Percentiles rank a stretch among this genome's conserved stretches.
Evolutionary conservation across 805 yeast species (phyloP).

Genomic region (Wickerhamiella occidentalis): DNA sequence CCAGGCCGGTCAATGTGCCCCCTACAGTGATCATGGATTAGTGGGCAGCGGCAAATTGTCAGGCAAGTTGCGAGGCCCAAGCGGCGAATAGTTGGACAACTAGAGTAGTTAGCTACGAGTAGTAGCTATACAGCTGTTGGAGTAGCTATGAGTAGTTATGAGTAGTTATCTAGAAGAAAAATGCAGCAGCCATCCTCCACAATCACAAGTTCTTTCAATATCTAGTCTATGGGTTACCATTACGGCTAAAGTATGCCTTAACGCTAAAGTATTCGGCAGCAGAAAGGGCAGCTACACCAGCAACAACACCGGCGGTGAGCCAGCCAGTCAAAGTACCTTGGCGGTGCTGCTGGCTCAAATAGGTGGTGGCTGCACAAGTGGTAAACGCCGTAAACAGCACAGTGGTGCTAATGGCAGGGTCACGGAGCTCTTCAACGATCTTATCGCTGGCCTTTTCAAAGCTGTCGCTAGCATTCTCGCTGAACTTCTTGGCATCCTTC

Average conservation of each 20-base stretch:
- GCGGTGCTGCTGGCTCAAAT: conserved; percentile 23
- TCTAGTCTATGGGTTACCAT: conserved; percentile 7
- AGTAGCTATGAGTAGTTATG: no score
- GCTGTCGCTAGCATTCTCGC: conserved; percentile 14
- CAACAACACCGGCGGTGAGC: conserved; percentile 20
- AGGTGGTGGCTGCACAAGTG: conserved; percentile 24
- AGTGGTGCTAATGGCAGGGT: conserved; percentile 24
- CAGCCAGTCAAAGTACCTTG: conserved; percentile 20
- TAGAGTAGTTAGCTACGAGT: no score
- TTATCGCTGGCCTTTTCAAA: conserved; percentile 17
- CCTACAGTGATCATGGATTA: neutral
- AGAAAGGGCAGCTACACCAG: conserved; percentile 22
- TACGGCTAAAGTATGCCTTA: conserved; percentile 22
- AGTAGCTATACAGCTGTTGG: no score
- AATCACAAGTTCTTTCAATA: no score
- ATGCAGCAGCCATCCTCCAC: no score
- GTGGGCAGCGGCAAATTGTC: no score
- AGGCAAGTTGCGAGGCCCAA: no score
- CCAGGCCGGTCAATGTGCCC: conserved; percentile 37
- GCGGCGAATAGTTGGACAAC: no score
- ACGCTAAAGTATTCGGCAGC: conserved; percentile 24
- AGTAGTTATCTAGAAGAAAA: no score
- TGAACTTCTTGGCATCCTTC: conserved; percentile 13
- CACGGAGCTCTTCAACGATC: conserved; percentile 21
- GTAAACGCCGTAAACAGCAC: conserved; percentile 22